Conservation (phyloP, 345 rosid genomes). For the Theobroma cacao region DNA sequence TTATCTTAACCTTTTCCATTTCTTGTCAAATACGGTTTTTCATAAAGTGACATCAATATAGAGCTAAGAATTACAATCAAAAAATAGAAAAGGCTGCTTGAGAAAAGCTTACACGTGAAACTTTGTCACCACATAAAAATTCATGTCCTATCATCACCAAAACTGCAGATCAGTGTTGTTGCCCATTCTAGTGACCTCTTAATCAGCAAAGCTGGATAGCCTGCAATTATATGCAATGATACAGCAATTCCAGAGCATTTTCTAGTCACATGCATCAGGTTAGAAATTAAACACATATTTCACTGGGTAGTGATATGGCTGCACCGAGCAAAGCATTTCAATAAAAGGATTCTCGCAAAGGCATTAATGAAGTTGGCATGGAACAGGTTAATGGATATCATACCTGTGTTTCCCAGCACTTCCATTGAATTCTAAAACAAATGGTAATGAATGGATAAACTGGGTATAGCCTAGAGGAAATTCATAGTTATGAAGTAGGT, state of each 20-base stretch:
- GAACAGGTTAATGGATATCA: not conserved
- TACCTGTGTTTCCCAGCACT: not conserved
- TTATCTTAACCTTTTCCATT: not conserved
- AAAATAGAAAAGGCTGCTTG: not conserved
- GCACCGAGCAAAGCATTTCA: not conserved
- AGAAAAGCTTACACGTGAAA: slow-evolving; percentile 4
- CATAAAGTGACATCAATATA: not conserved
- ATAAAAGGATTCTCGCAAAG: not conserved
- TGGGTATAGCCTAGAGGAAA: not conserved
- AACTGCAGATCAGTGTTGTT: not conserved
- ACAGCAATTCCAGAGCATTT: not conserved
- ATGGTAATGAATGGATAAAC: not conserved
- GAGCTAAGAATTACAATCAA: not conserved
- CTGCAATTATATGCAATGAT: not conserved
- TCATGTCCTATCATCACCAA: not conserved
- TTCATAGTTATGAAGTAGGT: not conserved
- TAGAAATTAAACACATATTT: not conserved
- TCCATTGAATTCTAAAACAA: not conserved
- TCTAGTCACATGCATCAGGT: not conserved
- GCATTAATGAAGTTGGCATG: not conserved
- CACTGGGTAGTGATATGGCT: not conserved
- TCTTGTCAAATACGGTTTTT: not conserved
- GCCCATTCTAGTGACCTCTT: not conserved
- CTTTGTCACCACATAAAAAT: not conserved
- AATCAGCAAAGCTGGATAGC: not conserved